These are phyloP conservation scores for Delitschia confertaspora DNA, from an alignment of 495 filamentous ascomycete genomes.

Conservation along the genomic window DNA sequence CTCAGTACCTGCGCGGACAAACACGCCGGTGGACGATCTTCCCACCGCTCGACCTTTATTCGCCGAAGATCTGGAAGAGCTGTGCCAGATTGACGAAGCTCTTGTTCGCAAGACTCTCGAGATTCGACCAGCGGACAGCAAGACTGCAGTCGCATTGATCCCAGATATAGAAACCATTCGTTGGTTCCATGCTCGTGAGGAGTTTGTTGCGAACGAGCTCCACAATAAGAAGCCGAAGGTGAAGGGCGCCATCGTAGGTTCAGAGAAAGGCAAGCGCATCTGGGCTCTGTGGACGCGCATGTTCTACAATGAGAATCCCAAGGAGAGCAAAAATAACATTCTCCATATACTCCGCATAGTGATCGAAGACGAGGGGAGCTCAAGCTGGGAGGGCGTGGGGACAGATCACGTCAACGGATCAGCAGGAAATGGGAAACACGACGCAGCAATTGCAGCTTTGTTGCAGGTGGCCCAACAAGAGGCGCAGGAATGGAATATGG, in stretches of 20 bases:
- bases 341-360: conserved; percentile 73
- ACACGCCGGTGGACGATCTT: conserved; percentile 32
- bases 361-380: conserved; percentile 48
- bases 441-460: conserved; percentile 42
- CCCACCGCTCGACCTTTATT: conserved; percentile 36
- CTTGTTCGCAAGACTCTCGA: conserved; percentile 38
- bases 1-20: conserved; percentile 20
- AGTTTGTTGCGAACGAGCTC: conserved; percentile 60
- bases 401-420: conserved; percentile 4
- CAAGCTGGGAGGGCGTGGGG: conserved; percentile 15
- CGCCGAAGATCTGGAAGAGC: conserved; percentile 43
- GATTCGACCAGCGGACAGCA: conserved; percentile 21
- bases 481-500: conserved; percentile 51
- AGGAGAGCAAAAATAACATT: conserved; percentile 49
- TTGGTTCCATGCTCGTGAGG: conserved; percentile 85
- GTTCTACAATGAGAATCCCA: conserved; percentile 45
- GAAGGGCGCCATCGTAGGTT: conserved; percentile 59
- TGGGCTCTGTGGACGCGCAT: conserved; percentile 79
- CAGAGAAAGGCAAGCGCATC: conserved; percentile 44
- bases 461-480: conserved; percentile 47
- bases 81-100: conserved; percentile 52
- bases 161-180: conserved; percentile 64
- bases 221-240: conserved; percentile 45
- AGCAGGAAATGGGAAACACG: conserved; percentile 1
- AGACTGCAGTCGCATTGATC: conserved; percentile 54